Evolutionary conservation across 1,139 yeast genomes (phyloP).

Genomic region (Candida buenavistaensis): DNA sequence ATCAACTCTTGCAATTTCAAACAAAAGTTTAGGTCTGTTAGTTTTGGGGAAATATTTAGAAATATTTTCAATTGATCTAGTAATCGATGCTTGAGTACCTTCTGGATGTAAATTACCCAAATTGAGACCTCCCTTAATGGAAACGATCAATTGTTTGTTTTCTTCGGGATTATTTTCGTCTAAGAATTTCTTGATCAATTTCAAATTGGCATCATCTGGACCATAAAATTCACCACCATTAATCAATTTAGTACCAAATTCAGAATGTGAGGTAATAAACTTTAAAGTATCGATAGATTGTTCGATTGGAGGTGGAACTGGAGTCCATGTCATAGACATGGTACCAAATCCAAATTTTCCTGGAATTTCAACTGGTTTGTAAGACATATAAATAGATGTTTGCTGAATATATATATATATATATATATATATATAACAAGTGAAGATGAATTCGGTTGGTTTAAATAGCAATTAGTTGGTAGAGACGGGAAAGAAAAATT

Average conservation of each 20-base stretch:
- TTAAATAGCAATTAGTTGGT: no score
- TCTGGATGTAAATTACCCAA: conserved; percentile 38
- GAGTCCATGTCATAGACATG: conserved; percentile 62
- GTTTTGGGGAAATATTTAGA: conserved; percentile 47
- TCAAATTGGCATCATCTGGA: conserved; percentile 38
- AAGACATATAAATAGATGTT: no score
- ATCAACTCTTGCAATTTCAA: conserved; percentile 72
- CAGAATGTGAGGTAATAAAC: conserved; percentile 36
- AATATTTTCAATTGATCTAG: conserved; percentile 51
- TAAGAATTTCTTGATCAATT: conserved; percentile 57
- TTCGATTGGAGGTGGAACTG: conserved; percentile 44
- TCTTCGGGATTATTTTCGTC: conserved; percentile 50
- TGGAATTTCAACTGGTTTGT: conserved; percentile 19
- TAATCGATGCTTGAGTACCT: conserved; percentile 49
- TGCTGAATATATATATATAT: no score
- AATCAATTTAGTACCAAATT: conserved; percentile 55
- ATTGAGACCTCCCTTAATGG: conserved; percentile 67
- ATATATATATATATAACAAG: no score
- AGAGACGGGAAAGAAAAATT: no score
- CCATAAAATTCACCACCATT: conserved; percentile 86
- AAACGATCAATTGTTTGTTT: conserved; percentile 49
- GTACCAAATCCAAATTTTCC: conserved; percentile 57
- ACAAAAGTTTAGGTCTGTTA: conserved; percentile 49
- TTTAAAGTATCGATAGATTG: conserved; percentile 48
- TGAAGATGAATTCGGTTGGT: no score